Percentiles rank a stretch among this genome's conserved stretches.
Evolutionary conservation across 2,329 filamentous ascomycete species (phyloP).

Genomic region (Xylaria sp.): DNA sequence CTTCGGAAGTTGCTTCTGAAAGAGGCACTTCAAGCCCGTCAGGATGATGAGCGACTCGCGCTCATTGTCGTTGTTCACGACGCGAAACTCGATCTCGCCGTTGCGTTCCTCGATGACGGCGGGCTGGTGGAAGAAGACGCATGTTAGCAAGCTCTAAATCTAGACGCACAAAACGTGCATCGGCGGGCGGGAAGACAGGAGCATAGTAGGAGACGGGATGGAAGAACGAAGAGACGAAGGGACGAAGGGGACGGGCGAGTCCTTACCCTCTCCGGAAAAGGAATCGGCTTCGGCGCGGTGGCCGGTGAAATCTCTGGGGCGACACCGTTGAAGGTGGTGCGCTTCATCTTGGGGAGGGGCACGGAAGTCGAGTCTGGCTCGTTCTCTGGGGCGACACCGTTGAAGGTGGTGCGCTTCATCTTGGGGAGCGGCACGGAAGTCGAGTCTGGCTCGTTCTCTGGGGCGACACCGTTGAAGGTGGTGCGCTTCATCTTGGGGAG

Average conservation of each 20-base stretch:
- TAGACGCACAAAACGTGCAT: background rate
- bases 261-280: slow-evolving; percentile 9
- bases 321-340: background rate
- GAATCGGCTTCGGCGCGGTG: background rate
- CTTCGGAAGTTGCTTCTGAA: slow-evolving; percentile 93
- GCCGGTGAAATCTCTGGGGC: background rate
- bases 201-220: too few species aligned
- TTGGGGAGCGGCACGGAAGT: too few species aligned
- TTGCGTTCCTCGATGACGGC: slow-evolving; percentile 87
- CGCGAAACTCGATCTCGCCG: slow-evolving; percentile 89
- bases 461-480: too few species aligned
- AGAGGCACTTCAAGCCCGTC: slow-evolving; percentile 90
- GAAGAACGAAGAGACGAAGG: too few species aligned
- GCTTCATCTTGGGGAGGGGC: too few species aligned
- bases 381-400: too few species aligned
- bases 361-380: too few species aligned
- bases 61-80: slow-evolving; percentile 88
- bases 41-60: slow-evolving; percentile 84
- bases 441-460: too few species aligned
- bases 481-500: too few species aligned
- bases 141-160: background rate
- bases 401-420: too few species aligned
- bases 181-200: too few species aligned
- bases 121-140: slow-evolving; percentile 43
- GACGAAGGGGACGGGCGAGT: background rate